Evolutionary conservation across 139 green algal species (phyloP).

Genomic region (Chlorella ohadii): DNA sequence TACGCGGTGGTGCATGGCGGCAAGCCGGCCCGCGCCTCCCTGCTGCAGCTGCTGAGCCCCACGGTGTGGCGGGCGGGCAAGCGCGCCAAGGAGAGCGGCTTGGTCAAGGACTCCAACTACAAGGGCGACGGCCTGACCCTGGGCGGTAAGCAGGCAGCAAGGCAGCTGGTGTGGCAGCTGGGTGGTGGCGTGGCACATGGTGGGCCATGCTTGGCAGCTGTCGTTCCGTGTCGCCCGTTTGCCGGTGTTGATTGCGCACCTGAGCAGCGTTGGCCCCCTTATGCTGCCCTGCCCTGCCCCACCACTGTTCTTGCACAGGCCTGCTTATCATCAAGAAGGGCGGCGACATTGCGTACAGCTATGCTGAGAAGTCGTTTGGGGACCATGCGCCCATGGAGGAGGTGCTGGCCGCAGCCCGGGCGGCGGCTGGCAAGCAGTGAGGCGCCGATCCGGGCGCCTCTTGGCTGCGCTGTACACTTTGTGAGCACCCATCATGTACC

Average conservation of each 20-base stretch:
- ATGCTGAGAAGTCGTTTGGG: constrained; percentile 51
- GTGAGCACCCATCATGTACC: too few species aligned
- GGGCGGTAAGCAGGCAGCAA: constrained; percentile 14
- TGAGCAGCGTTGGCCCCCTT: background rate
- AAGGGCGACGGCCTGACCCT: constrained; percentile 46
- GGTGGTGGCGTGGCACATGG: background rate
- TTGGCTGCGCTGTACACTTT: too few species aligned
- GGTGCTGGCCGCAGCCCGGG: constrained; percentile 25
- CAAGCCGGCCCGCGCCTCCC: constrained; percentile 11
- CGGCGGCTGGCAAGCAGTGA: background rate
- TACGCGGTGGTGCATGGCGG: constrained; percentile 44
- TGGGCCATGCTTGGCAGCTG: too few species aligned
- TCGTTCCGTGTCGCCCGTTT: too few species aligned
- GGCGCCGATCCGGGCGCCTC: too few species aligned
- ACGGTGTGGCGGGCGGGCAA: constrained; percentile 37
- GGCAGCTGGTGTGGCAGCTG: background rate
- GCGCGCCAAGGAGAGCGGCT: constrained; percentile 26
- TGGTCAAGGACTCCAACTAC: constrained; percentile 45
- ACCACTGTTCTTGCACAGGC: background rate
- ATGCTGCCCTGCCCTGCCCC: too few species aligned
- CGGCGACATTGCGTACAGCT: constrained; percentile 39
- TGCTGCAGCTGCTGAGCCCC: constrained; percentile 48
- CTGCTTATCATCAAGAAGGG: constrained; percentile 42
- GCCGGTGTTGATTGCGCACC: too few species aligned
- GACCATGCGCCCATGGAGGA: constrained; percentile 46